Conservation (phyloP, 2,329 filamentous ascomycete species). For the Pezicula carpinea region DNA sequence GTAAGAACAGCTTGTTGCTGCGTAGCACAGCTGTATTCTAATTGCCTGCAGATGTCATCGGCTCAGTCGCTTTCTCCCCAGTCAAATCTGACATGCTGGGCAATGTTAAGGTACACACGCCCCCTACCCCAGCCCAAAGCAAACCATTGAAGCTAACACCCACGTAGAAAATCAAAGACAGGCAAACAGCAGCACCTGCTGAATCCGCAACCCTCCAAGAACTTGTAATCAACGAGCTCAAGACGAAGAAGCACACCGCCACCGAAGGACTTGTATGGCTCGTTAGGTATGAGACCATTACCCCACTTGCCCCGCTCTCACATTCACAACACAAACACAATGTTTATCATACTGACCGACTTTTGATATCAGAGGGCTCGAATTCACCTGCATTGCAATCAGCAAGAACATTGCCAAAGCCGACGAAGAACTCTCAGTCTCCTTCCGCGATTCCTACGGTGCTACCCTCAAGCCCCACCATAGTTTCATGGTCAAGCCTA, state of each 20-base stretch:
- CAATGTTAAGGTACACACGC: constrained; percentile 75
- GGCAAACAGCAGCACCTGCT: constrained; percentile 70
- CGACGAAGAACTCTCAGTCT: constrained; percentile 72
- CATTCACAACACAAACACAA: background rate
- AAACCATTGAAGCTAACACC: constrained; percentile 4
- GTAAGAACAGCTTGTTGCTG: constrained; percentile 39
- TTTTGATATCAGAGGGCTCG: constrained; percentile 64
- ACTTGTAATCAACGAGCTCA: constrained; percentile 81
- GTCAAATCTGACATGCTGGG: constrained; percentile 89
- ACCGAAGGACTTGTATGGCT: constrained; percentile 92
- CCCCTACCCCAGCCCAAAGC: background rate
- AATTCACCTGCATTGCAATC: constrained; percentile 87
- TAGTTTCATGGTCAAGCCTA: constrained; percentile 80
- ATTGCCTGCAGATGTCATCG: constrained; percentile 49
- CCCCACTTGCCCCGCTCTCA: background rate
- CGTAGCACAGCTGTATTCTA: background rate
- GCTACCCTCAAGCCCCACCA: constrained; percentile 89
- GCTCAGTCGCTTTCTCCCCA: constrained; percentile 73
- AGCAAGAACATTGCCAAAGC: constrained; percentile 67
- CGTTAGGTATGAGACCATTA: constrained; percentile 54
- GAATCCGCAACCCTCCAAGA: constrained; percentile 83
- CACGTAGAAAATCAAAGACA: constrained; percentile 77
- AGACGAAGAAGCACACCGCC: constrained; percentile 81
- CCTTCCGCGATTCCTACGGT: constrained; percentile 83
- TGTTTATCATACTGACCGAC: background rate